Percentiles rank a stretch among this genome's conserved stretches.
Evolutionary conservation across 1,139 yeast genomes (phyloP).

Genomic region (Yamadazyma dendronema): DNA sequence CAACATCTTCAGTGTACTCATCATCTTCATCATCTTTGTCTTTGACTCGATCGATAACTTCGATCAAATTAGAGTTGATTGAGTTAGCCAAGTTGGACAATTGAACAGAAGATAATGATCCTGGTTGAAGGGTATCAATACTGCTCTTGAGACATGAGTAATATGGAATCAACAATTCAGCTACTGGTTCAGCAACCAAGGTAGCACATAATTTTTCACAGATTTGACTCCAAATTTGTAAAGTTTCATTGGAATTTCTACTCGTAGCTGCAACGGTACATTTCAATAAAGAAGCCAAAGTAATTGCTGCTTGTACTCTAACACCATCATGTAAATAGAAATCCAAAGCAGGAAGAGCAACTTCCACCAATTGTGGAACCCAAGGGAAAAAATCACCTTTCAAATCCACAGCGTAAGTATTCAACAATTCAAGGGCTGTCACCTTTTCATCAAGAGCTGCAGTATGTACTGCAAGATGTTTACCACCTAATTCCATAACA

Average conservation of each 20-base stretch:
- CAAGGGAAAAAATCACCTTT: constrained; percentile 82
- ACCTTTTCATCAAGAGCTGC: constrained; percentile 91
- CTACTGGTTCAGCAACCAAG: constrained; percentile 74
- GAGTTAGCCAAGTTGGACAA: constrained; percentile 58
- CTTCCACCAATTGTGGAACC: constrained; percentile 77
- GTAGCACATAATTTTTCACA: constrained; percentile 68
- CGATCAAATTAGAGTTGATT: constrained; percentile 60
- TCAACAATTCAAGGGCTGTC: constrained; percentile 82
- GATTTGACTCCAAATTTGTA: constrained; percentile 71
- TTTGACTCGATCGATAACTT: constrained; percentile 69
- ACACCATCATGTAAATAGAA: constrained; percentile 95
- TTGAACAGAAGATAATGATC: constrained; percentile 57
- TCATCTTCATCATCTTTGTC: constrained; percentile 66
- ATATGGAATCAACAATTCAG: constrained; percentile 77
- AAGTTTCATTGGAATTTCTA: constrained; percentile 51
- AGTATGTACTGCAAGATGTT: constrained; percentile 91
- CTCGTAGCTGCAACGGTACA: constrained; percentile 69
- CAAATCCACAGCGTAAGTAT: constrained; percentile 83
- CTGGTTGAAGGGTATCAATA: constrained; percentile 63
- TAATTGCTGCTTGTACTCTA: constrained; percentile 82
- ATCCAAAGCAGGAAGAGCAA: constrained; percentile 84
- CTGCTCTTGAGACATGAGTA: constrained; percentile 72
- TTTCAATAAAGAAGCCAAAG: constrained; percentile 73
- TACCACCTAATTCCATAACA: constrained; percentile 86
- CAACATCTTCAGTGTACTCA: constrained; percentile 68